Evolutionary conservation across 257 asterid genomes (phyloP).

Genomic region (Nemophila menziesii): DNA sequence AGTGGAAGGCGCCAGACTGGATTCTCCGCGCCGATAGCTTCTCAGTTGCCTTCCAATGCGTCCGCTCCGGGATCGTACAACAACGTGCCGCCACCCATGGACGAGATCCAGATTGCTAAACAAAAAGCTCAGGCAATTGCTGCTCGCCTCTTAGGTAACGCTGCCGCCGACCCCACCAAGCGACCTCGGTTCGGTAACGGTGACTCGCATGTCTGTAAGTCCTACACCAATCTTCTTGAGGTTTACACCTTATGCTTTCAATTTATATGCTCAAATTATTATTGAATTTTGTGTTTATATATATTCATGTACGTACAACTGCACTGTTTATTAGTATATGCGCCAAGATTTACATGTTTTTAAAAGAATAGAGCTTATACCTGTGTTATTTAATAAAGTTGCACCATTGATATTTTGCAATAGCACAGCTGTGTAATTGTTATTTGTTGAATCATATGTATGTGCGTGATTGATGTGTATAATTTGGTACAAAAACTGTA

Average conservation of each 20-base stretch:
- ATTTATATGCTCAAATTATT: no score
- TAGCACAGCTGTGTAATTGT: no score
- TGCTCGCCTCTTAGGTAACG: slow-evolving; percentile 5
- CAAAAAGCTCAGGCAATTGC: slow-evolving; percentile 20
- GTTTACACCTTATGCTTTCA: no score
- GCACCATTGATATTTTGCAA: no score
- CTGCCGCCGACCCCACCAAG: slow-evolving; percentile 3
- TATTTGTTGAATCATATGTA: no score
- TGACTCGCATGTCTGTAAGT: slow-evolving; percentile 5
- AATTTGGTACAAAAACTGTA: no score
- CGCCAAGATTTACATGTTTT: no score
- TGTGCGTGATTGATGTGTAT: no score
- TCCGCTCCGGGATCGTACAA: slow-evolving; percentile 22
- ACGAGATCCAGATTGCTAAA: slow-evolving; percentile 16
- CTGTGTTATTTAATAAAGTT: no score
- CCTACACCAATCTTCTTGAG: neutral
- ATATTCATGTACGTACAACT: no score
- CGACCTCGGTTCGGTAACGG: slow-evolving; percentile 5
- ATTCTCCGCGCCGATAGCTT: slow-evolving; percentile 48
- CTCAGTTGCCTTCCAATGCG: slow-evolving; percentile 41
- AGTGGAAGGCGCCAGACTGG: slow-evolving; percentile 49
- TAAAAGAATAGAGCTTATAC: no score
- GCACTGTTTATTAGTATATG: no score
- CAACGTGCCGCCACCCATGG: slow-evolving; percentile 10
- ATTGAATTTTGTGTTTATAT: neutral